These are phyloP conservation scores for Dalbergia cochinchinensis DNA, from an alignment of 306 rosid species.

Conservation along the genomic window DNA sequence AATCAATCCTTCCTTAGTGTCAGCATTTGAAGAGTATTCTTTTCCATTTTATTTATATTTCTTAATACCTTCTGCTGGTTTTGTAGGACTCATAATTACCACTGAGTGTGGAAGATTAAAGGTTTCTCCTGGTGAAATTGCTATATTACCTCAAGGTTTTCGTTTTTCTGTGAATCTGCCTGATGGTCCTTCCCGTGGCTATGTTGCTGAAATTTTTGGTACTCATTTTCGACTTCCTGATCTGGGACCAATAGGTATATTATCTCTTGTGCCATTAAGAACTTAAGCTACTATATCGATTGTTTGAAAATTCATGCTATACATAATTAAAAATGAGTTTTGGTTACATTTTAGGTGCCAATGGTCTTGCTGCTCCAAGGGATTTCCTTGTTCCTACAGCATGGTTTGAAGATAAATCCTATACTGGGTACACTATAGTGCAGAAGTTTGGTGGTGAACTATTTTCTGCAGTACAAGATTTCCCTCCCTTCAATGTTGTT, in stretches of 20 bases:
- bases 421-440: constrained; percentile 78
- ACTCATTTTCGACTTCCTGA: constrained; percentile 96
- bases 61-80: constrained; percentile 43
- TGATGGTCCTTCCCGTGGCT: constrained; percentile 97
- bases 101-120: constrained; percentile 90
- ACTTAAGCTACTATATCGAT: constrained; percentile 7
- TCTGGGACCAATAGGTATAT: constrained; percentile 92
- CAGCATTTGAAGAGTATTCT: neutral
- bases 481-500: constrained; percentile 95
- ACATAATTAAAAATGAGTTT: constrained; percentile 29
- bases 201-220: constrained; percentile 93
- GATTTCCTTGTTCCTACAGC: constrained; percentile 90
- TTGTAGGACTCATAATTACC: constrained; percentile 75
- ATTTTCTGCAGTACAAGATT: constrained; percentile 89
- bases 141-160: constrained; percentile 90
- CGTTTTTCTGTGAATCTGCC: constrained; percentile 81
- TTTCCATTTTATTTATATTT: constrained; percentile 22
- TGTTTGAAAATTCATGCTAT: constrained; percentile 20
- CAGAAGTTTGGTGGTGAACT: constrained; percentile 96
- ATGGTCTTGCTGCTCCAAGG: constrained; percentile 94
- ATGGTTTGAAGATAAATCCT: constrained; percentile 77
- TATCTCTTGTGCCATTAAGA: constrained; percentile 30
- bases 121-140: constrained; percentile 90
- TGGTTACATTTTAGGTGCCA: constrained; percentile 69
- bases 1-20: constrained; percentile 1